Conservation (phyloP, 139 green algal species). For the Pseudopediastrum boryanum region DNA sequence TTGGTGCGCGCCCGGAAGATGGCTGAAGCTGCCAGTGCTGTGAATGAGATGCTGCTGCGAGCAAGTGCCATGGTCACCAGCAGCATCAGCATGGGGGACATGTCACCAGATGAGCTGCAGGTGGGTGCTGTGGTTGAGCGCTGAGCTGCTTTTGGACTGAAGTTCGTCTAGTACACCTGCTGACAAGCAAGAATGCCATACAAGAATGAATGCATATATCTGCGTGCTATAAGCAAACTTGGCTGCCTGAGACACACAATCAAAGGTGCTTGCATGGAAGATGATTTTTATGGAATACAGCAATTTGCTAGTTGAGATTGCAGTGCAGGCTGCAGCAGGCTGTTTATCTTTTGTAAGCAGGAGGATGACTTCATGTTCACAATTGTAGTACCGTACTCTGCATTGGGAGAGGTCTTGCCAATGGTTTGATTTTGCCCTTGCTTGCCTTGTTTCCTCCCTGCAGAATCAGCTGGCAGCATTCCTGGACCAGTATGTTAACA, state of each 20-base stretch:
- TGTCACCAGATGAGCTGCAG: neutral
- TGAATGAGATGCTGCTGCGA: conserved; percentile 29
- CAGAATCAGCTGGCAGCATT: neutral
- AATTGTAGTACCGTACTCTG: neutral
- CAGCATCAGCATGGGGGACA: neutral
- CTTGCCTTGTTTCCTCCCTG: neutral
- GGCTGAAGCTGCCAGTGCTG: conserved; percentile 17
- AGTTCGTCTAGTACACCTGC: too few species aligned
- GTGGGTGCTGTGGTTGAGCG: too few species aligned
- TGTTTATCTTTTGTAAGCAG: neutral
- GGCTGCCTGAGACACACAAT: too few species aligned
- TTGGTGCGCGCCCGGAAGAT: conserved; percentile 36
- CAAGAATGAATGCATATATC: too few species aligned
- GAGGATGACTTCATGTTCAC: neutral
- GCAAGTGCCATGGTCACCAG: conserved; percentile 5
- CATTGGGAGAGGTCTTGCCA: neutral
- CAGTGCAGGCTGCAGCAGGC: neutral
- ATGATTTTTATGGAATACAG: too few species aligned
- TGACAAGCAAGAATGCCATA: too few species aligned
- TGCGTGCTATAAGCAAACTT: too few species aligned
- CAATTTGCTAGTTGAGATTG: neutral
- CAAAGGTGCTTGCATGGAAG: too few species aligned
- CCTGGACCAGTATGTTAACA: neutral
- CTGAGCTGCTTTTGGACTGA: too few species aligned
- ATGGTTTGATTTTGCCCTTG: neutral